phyloP scores from a whole-genome alignment of 768 basidiomycete species.

The Kondoa subrosea region DNA sequence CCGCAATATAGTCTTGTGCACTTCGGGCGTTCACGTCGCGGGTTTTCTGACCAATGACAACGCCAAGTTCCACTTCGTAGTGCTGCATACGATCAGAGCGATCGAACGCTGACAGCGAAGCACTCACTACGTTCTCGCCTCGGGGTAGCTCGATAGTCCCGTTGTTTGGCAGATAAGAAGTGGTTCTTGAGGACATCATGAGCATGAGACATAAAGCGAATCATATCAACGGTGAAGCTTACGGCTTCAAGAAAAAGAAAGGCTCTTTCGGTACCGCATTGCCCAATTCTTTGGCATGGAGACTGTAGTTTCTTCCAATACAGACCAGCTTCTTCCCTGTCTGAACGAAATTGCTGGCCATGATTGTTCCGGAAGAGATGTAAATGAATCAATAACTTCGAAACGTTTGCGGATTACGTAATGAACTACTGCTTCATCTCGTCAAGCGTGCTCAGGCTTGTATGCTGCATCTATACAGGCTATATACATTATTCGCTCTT shows the following conservation, averaged over 20 bases:
- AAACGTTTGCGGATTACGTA: too few species aligned
- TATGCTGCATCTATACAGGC: neutral
- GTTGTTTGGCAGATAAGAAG: slow-evolving; percentile 60
- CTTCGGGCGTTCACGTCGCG: slow-evolving; percentile 58
- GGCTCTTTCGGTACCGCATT: slow-evolving; percentile 82
- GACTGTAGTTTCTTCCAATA: slow-evolving; percentile 80
- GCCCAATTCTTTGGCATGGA: slow-evolving; percentile 73
- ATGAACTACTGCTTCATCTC: too few species aligned
- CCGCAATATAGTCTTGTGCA: slow-evolving; percentile 66
- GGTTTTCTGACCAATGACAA: slow-evolving; percentile 80
- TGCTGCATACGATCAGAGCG: neutral
- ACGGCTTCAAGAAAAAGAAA: slow-evolving; percentile 93
- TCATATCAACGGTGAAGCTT: neutral
- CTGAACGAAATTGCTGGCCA: slow-evolving; percentile 12
- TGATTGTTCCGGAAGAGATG: too few species aligned
- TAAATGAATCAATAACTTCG: too few species aligned
- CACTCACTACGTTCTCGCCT: slow-evolving; percentile 76
- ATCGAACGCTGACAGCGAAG: neutral
- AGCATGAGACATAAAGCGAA: neutral
- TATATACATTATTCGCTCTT: neutral
- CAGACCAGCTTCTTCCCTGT: slow-evolving; percentile 55
- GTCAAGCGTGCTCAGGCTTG: too few species aligned
- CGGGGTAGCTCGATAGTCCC: slow-evolving; percentile 70
- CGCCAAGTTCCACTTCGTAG: slow-evolving; percentile 71
- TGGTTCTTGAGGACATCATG: slow-evolving; percentile 37